Evolutionary conservation across 2,329 filamentous ascomycete genomes (phyloP).

Genomic region (Zymoseptoria tritici): DNA sequence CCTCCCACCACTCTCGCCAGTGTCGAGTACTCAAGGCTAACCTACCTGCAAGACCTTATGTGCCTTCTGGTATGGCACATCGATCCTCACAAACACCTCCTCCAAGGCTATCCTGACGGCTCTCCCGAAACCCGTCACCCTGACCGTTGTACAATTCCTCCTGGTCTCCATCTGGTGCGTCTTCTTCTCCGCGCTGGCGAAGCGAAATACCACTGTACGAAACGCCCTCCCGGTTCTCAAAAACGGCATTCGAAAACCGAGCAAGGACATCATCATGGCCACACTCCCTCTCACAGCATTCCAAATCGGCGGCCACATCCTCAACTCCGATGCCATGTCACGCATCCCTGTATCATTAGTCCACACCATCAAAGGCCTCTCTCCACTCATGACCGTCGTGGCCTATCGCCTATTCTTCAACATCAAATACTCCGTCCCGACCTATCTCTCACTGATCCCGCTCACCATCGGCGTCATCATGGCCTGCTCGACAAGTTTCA

Average conservation of each 20-base stretch:
- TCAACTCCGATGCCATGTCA: constrained; percentile 88
- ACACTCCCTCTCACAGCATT: constrained; percentile 90
- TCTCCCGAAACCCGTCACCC: constrained; percentile 80
- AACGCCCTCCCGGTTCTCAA: constrained; percentile 68
- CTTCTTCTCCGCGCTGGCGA: constrained; percentile 67
- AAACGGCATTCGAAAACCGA: constrained; percentile 75
- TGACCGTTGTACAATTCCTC: constrained; percentile 88
- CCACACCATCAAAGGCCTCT: constrained; percentile 96
- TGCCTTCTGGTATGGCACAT: constrained; percentile 88
- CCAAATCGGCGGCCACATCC: constrained; percentile 85
- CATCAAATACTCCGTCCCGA: constrained; percentile 78
- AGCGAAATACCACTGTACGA: constrained; percentile 62
- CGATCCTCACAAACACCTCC: constrained; percentile 92
- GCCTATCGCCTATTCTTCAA: constrained; percentile 86
- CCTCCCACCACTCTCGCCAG: not conserved
- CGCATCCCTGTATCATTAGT: constrained; percentile 95
- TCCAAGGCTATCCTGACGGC: constrained; percentile 94
- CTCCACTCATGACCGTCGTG: constrained; percentile 87
- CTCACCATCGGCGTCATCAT: constrained; percentile 92
- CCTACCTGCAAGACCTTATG: constrained; percentile 60
- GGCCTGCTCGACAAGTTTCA: constrained; percentile 87
- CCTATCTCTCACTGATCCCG: constrained; percentile 69
- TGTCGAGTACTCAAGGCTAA: constrained; percentile 15
- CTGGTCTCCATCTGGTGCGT: constrained; percentile 88
- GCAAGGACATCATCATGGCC: constrained; percentile 71